Base-by-base conservation (phyloP, 371 early-diverging fungal genomes). In the Capniomyces stellatus region DNA sequence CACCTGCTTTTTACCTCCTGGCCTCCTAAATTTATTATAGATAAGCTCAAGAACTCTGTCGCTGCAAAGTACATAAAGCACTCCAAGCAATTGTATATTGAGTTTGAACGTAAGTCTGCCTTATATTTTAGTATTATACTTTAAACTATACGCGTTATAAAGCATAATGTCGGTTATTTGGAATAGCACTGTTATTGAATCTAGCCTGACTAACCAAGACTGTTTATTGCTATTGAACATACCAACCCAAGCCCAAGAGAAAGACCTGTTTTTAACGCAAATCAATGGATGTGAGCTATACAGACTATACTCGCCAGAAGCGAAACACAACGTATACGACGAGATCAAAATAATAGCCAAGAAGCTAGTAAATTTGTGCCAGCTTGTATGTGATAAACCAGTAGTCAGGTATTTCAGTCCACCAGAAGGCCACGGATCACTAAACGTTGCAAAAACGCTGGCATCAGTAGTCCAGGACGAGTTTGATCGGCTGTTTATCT, bases 1-100 rank as follows among this genome's bases (percentile, higher is more conserved):
- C 86, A 89, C 58, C 66, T 89, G 28, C 78, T 79, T 58, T 87
- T 89, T 55, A 82, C 82, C 6, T 75, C 82, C 40, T 78, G 82
- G 44, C 54, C 81, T 46, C 64, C 71, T 39, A 73, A 77, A 57
- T 29, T 52, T 15, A 58, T 85, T 23, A 79, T 87, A 56, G 59
- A 72, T n/a, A 66, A 69, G 31, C 58, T 87, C 29, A 79, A 75
- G 42, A 46, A 71, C 22, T 69, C 78, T 0, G 71, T 73, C 3
- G 74, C 77, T 1, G 61, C 73, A 24, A 69, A 73, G 44, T 74
- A 78, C 54, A 71, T 86, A 31, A 72, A 71, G 55, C 75, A 77
- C 22, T 64, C 85, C 22, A 82, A 75, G 60, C 88, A 89, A 43
- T 69, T 89, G 52, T 86, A 77, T 63, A 75, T 87, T 44, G 83